Evolutionary conservation across 768 basidiomycete species (phyloP).

Genomic region (Tulasnella sp.): DNA sequence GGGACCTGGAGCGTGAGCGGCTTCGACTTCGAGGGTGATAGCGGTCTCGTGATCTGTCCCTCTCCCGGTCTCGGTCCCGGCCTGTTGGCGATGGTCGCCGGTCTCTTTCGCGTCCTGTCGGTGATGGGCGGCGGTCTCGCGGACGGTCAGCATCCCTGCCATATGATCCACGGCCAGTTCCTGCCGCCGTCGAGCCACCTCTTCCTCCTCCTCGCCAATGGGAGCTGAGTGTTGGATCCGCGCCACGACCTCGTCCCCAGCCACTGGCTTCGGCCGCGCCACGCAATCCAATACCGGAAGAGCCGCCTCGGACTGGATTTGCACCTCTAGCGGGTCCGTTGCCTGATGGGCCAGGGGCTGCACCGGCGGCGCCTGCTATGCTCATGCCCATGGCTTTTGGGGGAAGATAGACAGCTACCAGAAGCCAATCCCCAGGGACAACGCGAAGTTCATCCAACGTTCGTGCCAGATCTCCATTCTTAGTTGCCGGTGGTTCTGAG

Average conservation of each 20-base stretch:
- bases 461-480: constrained; percentile 51
- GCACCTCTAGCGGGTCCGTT: constrained; percentile 42
- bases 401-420: constrained; percentile 69
- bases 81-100: constrained; percentile 12
- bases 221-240: constrained; percentile 34
- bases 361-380: constrained; percentile 35
- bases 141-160: constrained; percentile 17
- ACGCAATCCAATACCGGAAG: constrained; percentile 31
- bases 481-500: constrained; percentile 13
- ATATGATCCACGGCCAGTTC: constrained; percentile 6
- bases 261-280: background rate
- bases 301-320: constrained; percentile 73
- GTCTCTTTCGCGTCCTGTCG: constrained; percentile 23
- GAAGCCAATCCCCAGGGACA: constrained; percentile 74
- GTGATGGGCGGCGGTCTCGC: constrained; percentile 20
- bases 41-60: constrained; percentile 12
- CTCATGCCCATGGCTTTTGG: constrained; percentile 55
- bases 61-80: constrained; percentile 5
- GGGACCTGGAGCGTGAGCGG: constrained; percentile 12
- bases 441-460: constrained; percentile 77
- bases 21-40: constrained; percentile 12
- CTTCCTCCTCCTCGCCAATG: constrained; percentile 38
- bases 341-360: constrained; percentile 41
- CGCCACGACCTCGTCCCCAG: constrained; percentile 37
- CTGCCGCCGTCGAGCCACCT: constrained; percentile 39